A percentile compares a stretch with the other conserved stretches of the same genome.
Evolutionary conservation across 257 asterid species (phyloP).

Genomic region (Plantago major): DNA sequence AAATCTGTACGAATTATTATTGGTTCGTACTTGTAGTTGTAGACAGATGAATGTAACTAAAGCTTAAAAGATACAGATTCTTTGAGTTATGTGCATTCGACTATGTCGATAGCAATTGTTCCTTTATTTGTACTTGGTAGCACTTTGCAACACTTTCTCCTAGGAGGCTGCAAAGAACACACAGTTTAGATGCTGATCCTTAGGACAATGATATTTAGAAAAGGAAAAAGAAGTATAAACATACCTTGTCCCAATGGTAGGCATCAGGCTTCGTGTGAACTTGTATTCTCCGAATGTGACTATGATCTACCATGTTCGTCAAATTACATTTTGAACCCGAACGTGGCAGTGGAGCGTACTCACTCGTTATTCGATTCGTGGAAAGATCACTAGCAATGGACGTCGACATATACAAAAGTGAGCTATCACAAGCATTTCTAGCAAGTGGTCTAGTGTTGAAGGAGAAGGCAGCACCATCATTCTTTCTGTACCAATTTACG

Average conservation of each 20-base stretch:
- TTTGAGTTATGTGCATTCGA: neutral
- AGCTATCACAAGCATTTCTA: slow-evolving; percentile 58
- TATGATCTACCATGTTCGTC: neutral
- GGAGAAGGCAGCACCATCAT: slow-evolving; percentile 53
- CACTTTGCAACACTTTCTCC: slow-evolving; percentile 81
- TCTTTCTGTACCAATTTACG: slow-evolving; percentile 57
- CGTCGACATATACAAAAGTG: slow-evolving; percentile 38
- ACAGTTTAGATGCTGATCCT: neutral
- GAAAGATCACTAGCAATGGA: slow-evolving; percentile 25
- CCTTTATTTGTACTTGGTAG: slow-evolving; percentile 5
- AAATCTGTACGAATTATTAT: too few relatives aligned
- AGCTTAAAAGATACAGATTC: too few relatives aligned
- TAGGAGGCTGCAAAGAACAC: slow-evolving; percentile 52
- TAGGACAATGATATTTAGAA: neutral
- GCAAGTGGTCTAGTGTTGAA: slow-evolving; percentile 62
- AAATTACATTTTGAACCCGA: slow-evolving; percentile 29
- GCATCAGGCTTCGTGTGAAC: slow-evolving; percentile 49
- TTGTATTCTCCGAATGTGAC: slow-evolving; percentile 27
- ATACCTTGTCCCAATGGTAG: slow-evolving; percentile 54
- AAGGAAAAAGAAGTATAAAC: neutral
- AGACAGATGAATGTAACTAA: too few relatives aligned
- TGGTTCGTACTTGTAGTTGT: too few relatives aligned
- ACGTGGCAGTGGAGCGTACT: slow-evolving; percentile 39
- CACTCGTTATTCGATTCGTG: slow-evolving; percentile 30
- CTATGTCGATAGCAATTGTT: neutral